Base-by-base conservation (phyloP, 169 alveolate species). In the Prorocentrum cordatum region DNA sequence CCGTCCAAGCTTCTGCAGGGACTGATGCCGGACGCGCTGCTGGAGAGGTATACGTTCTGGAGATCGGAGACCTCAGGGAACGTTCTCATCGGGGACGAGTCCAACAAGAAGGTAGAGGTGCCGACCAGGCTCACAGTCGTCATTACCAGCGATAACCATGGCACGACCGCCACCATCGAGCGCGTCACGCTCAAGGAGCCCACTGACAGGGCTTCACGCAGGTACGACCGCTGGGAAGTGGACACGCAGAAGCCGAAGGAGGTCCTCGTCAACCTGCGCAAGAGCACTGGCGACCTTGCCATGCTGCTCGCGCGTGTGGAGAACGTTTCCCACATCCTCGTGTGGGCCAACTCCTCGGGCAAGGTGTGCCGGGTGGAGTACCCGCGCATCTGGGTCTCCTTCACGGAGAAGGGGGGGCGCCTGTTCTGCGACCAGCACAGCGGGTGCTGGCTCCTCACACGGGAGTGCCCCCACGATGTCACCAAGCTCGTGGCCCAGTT, bases 21-120 rank as follows among this genome's bases (percentile, higher is more conserved):
- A 14, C 33, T 75, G 32, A 27, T 75, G 59, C 86, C 86, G 18
- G 86, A 75, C 35, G 72, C 86, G 14, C 59, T 75, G 33, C 50
- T 75, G 86, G 72, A 75, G 38, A 70, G 86, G 20, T 75, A 75
- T 72, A 75, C 50, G 59, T 75, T 75, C 59, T 75, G 86, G 86
- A 58, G 86, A 26, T 39, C 39, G 58, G 32, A 73, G n/a, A n/a
- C n/a, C n/a, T n/a, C n/a, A n/a, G n/a, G n/a, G n/a, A n/a, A n/a
- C n/a, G n/a, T n/a, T n/a, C n/a, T n/a, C n/a, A n/a, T n/a, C n/a
- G n/a, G n/a, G n/a, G n/a, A n/a, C n/a, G n/a, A n/a, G n/a, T n/a
- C n/a, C n/a, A n/a, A n/a, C n/a, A n/a, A n/a, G n/a, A n/a, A n/a
- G n/a, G n/a, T n/a, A n/a, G n/a, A n/a, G n/a, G n/a, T n/a, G n/a